Evolutionary conservation across 176 grass and related monocot species (phyloP).

Genomic region (Cenchrus purpureus): DNA sequence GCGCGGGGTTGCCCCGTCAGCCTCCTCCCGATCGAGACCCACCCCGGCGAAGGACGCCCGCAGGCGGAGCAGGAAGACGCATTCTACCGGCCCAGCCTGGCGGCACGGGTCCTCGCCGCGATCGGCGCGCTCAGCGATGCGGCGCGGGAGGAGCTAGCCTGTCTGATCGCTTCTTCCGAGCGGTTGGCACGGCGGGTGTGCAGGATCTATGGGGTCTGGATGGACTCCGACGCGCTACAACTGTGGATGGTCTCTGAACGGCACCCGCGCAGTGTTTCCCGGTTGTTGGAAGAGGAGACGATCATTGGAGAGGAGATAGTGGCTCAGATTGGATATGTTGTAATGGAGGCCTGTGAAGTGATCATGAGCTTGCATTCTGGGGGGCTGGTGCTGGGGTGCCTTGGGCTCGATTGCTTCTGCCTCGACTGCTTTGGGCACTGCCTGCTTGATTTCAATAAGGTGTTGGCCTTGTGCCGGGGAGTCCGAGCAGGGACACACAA

Average conservation of each 20-base stretch:
- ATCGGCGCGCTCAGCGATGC: conserved; percentile 47
- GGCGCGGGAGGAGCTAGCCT: conserved; percentile 51
- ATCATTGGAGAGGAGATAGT: conserved; percentile 32
- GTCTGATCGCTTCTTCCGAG: conserved; percentile 55
- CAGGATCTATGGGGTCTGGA: conserved; percentile 79
- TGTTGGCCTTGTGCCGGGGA: conserved; percentile 46
- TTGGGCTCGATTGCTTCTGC: conserved; percentile 64
- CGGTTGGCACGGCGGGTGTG: conserved; percentile 48
- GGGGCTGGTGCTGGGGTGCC: conserved; percentile 64
- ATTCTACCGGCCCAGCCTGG: conserved; percentile 54
- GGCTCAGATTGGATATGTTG: conserved; percentile 41
- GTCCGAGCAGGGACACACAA: conserved; percentile 33
- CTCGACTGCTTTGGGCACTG: conserved; percentile 63
- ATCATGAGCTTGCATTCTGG: conserved; percentile 69
- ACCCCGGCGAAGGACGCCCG: not conserved
- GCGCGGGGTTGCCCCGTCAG: conserved; percentile 29
- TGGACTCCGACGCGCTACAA: conserved; percentile 35
- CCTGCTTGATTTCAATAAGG: conserved; percentile 73
- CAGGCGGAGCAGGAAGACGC: not conserved
- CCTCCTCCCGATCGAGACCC: conserved; percentile 31
- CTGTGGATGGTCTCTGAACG: conserved; percentile 80
- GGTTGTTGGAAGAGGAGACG: conserved; percentile 22
- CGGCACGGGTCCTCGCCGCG: conserved; percentile 14
- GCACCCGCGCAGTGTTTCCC: conserved; percentile 32
- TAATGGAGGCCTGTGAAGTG: conserved; percentile 72